Base-by-base conservation (phyloP, 257 asterid genomes). In the Pogostemon cablin region DNA sequence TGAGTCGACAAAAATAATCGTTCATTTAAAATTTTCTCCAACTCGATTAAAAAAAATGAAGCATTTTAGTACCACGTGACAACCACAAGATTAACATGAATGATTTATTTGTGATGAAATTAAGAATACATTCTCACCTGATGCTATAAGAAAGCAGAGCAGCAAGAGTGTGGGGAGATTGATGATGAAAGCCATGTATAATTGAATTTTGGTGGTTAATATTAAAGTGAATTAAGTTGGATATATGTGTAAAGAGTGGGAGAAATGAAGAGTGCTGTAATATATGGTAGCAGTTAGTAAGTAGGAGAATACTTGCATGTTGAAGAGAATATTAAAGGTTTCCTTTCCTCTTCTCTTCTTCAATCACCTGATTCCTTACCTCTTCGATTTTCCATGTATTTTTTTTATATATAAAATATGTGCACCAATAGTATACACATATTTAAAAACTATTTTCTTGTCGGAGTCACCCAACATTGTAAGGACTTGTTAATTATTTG, bases 271-370 rank as follows among this genome's bases (percentile, higher is more conserved):
- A 25, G 32, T 25, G 32, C 1, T 1, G 1, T 25, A 25, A 25
- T 25, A 25, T 25, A 25, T 25, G 32, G 32, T 25, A 25, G 32
- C 32, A 25, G 32, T 25, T 25, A 25, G 32, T 25, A 25, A 25
- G 32, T 25, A 7, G 48, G 48, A 6, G 48, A 43, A 42, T 5
- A 2, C 8, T 0, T 42, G 8, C 2, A 42, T 42, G 47, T 43
- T 6, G 9, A 43, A 43, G 48, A 43, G 9, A 7, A 8, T 6
- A 43, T 6, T 44, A 43, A 56, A 46, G 42, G 86, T 83, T 86
- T 84, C 90, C 80, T 88, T 88, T 72, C 90, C 83, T 83, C 78
- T 74, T 75, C 83, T 83, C 78, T 74, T 75, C 53, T 7, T 48
- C 65, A 77, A 88, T 84, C 86, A 76, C 75, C 25, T 20, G 25